Percentiles rank a stretch among this genome's conserved stretches.
These are phyloP conservation scores for Blastomyces emzantsi DNA, from an alignment of 2,329 filamentous ascomycete genomes.

Conservation along the genomic window DNA sequence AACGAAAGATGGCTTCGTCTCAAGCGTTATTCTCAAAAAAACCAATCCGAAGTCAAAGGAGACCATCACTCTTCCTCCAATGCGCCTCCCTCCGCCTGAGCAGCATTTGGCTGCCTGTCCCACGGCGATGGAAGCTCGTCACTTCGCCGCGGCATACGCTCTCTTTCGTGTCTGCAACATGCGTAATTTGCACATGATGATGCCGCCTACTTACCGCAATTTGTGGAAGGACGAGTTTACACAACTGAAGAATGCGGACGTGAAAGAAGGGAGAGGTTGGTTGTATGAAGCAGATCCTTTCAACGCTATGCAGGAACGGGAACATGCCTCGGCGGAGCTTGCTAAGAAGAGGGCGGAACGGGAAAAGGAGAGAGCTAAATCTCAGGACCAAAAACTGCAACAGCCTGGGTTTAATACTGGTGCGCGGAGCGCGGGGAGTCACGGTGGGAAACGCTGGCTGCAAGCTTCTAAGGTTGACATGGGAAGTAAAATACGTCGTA, in stretches of 20 bases:
- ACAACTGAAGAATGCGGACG: slow-evolving; percentile 68
- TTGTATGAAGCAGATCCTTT: slow-evolving; percentile 97
- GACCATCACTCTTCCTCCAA: slow-evolving; percentile 63
- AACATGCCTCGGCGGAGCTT: slow-evolving; percentile 63
- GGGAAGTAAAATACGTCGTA: slow-evolving; percentile 67
- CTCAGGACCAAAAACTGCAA: slow-evolving; percentile 57
- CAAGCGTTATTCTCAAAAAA: slow-evolving; percentile 66
- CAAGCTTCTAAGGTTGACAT: slow-evolving; percentile 86
- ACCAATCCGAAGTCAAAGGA: slow-evolving; percentile 76
- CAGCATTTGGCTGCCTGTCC: slow-evolving; percentile 66
- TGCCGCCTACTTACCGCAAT: slow-evolving; percentile 81
- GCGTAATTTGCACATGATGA: slow-evolving; percentile 89
- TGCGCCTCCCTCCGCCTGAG: slow-evolving; percentile 68
- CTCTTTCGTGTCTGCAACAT: slow-evolving; percentile 89
- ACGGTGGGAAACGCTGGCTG: slow-evolving; percentile 48
- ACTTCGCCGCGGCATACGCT: slow-evolving; percentile 86
- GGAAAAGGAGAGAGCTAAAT: slow-evolving; percentile 48
- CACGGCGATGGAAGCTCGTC: slow-evolving; percentile 79
- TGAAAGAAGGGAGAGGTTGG: slow-evolving; percentile 68
- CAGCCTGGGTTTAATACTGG: slow-evolving; percentile 41
- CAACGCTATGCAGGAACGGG: slow-evolving; percentile 64
- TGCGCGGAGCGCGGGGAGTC: slow-evolving; percentile 27
- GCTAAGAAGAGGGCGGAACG: slow-evolving; percentile 72
- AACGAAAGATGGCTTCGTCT: slow-evolving; percentile 64
- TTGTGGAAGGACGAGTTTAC: slow-evolving; percentile 87